Evolutionary conservation across 2,329 filamentous ascomycete genomes (phyloP), one percentile per base, ranked within the genome.

Genomic region (Moelleriella libera): DNA sequence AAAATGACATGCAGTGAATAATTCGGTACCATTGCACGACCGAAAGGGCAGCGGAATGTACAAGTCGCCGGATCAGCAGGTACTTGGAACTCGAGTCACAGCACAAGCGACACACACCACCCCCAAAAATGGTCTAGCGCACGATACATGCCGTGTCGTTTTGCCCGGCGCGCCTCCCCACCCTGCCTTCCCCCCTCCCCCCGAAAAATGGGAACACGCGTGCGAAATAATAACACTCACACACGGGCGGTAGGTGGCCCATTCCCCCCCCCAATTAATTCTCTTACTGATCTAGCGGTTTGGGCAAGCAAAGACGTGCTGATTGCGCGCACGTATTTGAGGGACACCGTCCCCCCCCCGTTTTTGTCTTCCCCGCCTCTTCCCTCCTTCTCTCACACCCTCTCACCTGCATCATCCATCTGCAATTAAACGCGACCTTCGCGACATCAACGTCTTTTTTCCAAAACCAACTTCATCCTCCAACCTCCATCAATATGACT

Each of bases 401-500:
- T 50, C 53, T 54, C 56, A 48, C 53, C 52, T 41, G 10, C 21
- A 8, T 43, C 42, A 30, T 42, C n/a, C 7, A 56, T 56, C 44
- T 43, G 49, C 49, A 45, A 47, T 46, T 49, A 48, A 48, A 47
- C 55, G 44, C 51, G 47, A 52, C 34, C 34, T 9, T 39, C 49
- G 43, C 47, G 32, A 44, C 50, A 41, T 34, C 29, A 30, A 21
- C 34, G 8, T 41, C 29, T 43, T 8, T 14, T 21, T 5, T 31
- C 41, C 39, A 43, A 40, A 37, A 37, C 32, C 12, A 9, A 39
- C 45, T 32, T 32, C 54, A 55, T 30, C 39, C 31, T 47, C 11
- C 41, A 21, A 61, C 52, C 57, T 58, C 58, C 60, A 66, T 72
- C 76, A 81, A 68, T 52, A 83, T 83, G 79, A 82, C 79, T 80